Conservation (phyloP, 495 filamentous ascomycete genomes). For the Tuber calosporum region DNA sequence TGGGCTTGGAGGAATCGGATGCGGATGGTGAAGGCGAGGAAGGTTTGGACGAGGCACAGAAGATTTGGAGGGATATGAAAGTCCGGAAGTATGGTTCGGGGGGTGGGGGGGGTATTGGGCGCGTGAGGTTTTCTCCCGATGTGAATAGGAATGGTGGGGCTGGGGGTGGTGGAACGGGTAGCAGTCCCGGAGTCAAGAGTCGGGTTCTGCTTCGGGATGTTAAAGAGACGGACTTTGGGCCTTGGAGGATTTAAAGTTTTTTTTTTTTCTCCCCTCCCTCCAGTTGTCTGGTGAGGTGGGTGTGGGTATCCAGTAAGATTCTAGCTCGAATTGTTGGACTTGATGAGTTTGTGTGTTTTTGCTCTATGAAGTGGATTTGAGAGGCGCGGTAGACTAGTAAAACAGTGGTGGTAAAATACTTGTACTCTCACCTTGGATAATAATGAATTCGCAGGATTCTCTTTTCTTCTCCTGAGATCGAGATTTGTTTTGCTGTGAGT, state of each 20-base stretch:
- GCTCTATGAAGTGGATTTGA: not conserved
- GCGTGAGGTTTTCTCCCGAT: conserved; percentile 11
- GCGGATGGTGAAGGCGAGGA: not conserved
- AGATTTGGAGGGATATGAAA: conserved; percentile 31
- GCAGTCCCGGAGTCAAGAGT: conserved; percentile 14
- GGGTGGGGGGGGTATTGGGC: conserved; percentile 13
- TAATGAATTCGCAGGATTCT: not conserved
- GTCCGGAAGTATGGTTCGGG: conserved; percentile 22
- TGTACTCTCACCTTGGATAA: not conserved
- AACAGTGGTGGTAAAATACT: not conserved
- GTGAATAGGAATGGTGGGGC: not conserved
- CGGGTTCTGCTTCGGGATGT: conserved; percentile 35
- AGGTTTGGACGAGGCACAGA: conserved; percentile 19
- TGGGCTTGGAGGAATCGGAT: not conserved
- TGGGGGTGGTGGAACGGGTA: not conserved
- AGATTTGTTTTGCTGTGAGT: not conserved
- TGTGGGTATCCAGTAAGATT: not conserved
- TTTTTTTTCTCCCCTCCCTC: not conserved
- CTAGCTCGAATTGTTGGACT: not conserved
- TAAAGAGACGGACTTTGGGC: conserved; percentile 39
- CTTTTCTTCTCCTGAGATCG: not conserved
- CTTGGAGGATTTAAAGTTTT: conserved; percentile 32
- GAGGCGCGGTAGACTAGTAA: not conserved
- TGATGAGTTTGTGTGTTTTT: not conserved
- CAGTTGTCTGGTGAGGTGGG: not conserved